phyloP scores from a whole-genome alignment of 192 early-diverging fungal species.

The Rhizophagus prolifer region DNA sequence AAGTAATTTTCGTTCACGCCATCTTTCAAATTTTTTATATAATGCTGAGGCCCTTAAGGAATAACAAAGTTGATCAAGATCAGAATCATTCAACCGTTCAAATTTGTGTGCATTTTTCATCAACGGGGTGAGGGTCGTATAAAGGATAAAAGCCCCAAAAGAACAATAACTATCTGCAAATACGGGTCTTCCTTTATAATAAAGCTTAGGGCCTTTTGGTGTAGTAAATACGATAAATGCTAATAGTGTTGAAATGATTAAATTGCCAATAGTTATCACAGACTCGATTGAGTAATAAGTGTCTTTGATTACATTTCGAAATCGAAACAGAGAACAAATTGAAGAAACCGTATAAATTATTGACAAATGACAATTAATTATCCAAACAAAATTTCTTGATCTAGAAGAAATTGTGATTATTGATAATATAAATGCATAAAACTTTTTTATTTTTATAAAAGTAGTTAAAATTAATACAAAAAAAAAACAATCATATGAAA shows the following conservation, averaged over 20 bases:
- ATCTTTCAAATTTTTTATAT: slow-evolving; percentile 32
- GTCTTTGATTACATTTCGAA: background rate
- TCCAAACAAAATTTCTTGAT: slow-evolving; percentile 31
- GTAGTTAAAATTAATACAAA: too few species aligned
- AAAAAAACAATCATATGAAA: too few species aligned
- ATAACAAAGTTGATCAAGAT: slow-evolving; percentile 34
- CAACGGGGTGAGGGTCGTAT: slow-evolving; percentile 32
- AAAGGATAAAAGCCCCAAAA: slow-evolving; percentile 34
- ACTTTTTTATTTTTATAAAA: background rate
- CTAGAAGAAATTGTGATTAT: background rate
- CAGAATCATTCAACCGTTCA: slow-evolving; percentile 24
- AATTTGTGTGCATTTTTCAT: slow-evolving; percentile 20
- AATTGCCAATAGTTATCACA: background rate
- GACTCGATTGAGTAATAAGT: background rate
- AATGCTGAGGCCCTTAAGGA: slow-evolving; percentile 33
- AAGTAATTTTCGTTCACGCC: slow-evolving; percentile 29
- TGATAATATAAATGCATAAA: background rate
- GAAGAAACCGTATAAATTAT: slow-evolving; percentile 31
- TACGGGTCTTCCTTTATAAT: slow-evolving; percentile 29
- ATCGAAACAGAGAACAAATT: slow-evolving; percentile 11
- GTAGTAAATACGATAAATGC: slow-evolving; percentile 32
- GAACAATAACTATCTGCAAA: slow-evolving; percentile 31
- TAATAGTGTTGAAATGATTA: background rate
- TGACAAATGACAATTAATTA: slow-evolving; percentile 37
- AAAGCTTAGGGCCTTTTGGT: slow-evolving; percentile 32